A percentile compares a stretch with the other conserved stretches of the same genome.
Evolutionary conservation across 495 filamentous ascomycete genomes (phyloP).

Genomic region (Tuber calosporum): DNA sequence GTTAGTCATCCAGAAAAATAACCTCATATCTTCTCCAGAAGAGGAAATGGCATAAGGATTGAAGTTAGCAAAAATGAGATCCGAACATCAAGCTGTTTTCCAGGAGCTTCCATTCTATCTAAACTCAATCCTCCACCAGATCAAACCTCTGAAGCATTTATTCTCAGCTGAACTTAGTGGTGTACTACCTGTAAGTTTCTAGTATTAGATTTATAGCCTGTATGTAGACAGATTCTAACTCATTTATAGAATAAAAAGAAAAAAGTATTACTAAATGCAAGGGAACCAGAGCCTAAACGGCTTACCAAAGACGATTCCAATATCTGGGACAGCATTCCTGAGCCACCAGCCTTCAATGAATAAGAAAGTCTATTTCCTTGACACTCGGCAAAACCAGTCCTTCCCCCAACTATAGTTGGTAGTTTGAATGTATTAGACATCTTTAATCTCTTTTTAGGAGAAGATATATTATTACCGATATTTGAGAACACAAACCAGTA

Average conservation of each 20-base stretch:
- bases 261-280: background rate
- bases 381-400: background rate
- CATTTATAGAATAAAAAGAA: background rate
- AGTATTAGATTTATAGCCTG: no score
- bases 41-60: background rate
- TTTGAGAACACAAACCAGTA: background rate
- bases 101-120: background rate
- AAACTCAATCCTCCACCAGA: background rate
- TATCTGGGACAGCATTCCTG: background rate
- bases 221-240: no score
- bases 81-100: background rate
- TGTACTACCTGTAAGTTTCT: background rate
- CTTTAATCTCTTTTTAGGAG: background rate
- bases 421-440: background rate
- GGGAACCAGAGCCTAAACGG: background rate
- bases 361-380: background rate
- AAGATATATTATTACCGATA: background rate
- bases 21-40: background rate
- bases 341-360: background rate
- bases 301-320: background rate
- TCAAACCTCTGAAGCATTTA: background rate
- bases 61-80: background rate
- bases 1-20: background rate
- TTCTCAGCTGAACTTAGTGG: background rate
- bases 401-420: background rate